phyloP scores from a whole-genome alignment of 257 asterid genomes.

The Solanum okadae region DNA sequence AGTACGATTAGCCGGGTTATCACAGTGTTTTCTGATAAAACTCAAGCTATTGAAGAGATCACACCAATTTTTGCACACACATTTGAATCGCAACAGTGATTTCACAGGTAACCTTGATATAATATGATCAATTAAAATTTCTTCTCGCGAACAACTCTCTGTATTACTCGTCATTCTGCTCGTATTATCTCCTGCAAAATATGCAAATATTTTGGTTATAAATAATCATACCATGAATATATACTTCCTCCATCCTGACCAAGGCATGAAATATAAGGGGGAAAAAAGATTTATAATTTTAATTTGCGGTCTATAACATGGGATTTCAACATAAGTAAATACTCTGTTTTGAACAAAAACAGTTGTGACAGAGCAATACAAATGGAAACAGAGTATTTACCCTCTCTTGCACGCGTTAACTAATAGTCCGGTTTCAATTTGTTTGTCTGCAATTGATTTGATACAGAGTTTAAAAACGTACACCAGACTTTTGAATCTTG shows the following conservation, averaged over 20 bases:
- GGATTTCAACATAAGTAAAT: neutral
- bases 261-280: neutral
- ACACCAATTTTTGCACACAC: neutral
- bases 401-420: neutral
- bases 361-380: neutral
- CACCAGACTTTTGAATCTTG: neutral
- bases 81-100: neutral
- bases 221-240: too few relatives aligned
- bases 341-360: neutral
- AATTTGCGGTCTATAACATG: neutral
- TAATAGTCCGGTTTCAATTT: neutral
- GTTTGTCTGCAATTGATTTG: neutral
- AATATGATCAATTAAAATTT: neutral
- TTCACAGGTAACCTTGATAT: neutral
- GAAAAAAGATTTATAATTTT: neutral
- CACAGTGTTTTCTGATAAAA: neutral
- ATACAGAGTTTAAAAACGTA: neutral
- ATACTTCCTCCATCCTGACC: neutral
- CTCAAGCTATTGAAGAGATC: neutral
- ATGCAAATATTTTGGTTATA: neutral
- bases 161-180: neutral
- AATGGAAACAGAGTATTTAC: neutral
- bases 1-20: neutral
- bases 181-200: neutral
- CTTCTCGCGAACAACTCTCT: neutral